Evolutionary conservation across 2,329 filamentous ascomycete species (phyloP).

Genomic region (Pseudopithomyces chartarum): DNA sequence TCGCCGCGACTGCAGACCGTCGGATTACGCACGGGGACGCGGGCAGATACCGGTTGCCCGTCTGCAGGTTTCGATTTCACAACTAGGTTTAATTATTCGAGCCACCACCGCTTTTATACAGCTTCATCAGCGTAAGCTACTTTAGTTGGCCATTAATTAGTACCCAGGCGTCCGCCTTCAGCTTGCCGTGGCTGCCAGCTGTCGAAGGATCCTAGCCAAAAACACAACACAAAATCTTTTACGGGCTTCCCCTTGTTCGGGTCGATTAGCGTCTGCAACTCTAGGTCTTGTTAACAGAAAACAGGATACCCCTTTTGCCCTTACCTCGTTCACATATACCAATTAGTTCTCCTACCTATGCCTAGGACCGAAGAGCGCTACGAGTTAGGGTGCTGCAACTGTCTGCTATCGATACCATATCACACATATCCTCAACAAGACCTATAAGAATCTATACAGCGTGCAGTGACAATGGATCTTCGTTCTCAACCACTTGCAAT

Average conservation of each 20-base stretch:
- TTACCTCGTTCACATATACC: background rate
- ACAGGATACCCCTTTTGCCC: background rate
- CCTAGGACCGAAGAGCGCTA: background rate
- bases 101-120: no score
- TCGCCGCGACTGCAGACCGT: no score
- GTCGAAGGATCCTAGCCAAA: background rate
- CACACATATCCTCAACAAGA: background rate
- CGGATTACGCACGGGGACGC: no score
- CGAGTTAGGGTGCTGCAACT: background rate
- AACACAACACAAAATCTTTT: background rate
- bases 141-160: background rate
- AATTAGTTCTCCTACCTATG: background rate
- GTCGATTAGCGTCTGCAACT: background rate
- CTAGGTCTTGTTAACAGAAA: background rate
- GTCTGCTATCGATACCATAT: background rate
- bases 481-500: background rate
- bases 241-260: background rate
- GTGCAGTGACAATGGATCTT: background rate
- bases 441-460: background rate
- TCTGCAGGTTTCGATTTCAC: no score
- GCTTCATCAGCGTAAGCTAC: background rate
- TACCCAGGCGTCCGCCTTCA: background rate
- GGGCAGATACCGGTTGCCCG: no score
- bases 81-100: no score
- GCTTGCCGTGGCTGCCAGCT: background rate